Conservation (phyloP, 106 monocot genomes). For the Allium fistulosum region DNA sequence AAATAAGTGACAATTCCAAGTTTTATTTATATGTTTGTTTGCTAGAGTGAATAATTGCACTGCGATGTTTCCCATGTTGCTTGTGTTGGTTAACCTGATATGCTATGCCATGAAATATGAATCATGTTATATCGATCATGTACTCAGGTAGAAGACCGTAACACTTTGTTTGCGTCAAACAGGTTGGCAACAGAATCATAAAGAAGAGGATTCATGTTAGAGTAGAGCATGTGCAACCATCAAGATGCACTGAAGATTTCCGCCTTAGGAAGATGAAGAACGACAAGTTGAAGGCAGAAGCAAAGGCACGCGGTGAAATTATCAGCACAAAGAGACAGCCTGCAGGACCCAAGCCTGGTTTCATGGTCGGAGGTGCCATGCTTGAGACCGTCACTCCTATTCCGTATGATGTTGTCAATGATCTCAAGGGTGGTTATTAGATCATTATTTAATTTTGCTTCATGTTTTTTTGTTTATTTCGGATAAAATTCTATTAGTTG, state of each 20-base stretch:
- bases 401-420: conserved; percentile 75
- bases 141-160: too few species aligned
- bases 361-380: conserved; percentile 61
- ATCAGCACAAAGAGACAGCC: conserved; percentile 71
- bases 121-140: too few species aligned
- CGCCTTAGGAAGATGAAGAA: conserved; percentile 38
- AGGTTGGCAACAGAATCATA: conserved; percentile 69
- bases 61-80: too few species aligned
- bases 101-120: too few species aligned
- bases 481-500: too few species aligned
- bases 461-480: too few species aligned
- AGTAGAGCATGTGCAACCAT: conserved; percentile 59
- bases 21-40: too few species aligned
- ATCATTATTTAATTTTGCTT: too few species aligned
- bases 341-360: conserved; percentile 57
- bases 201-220: conserved; percentile 61
- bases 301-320: conserved; percentile 49
- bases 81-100: too few species aligned
- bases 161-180: background rate
- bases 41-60: too few species aligned
- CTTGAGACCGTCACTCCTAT: conserved; percentile 65
- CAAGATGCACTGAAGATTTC: conserved; percentile 59
- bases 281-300: conserved; percentile 48
- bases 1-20: too few species aligned
- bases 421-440: conserved; percentile 68